Evolutionary conservation across 1,139 yeast genomes (phyloP).

Genomic region (Protomyces inouyei): DNA sequence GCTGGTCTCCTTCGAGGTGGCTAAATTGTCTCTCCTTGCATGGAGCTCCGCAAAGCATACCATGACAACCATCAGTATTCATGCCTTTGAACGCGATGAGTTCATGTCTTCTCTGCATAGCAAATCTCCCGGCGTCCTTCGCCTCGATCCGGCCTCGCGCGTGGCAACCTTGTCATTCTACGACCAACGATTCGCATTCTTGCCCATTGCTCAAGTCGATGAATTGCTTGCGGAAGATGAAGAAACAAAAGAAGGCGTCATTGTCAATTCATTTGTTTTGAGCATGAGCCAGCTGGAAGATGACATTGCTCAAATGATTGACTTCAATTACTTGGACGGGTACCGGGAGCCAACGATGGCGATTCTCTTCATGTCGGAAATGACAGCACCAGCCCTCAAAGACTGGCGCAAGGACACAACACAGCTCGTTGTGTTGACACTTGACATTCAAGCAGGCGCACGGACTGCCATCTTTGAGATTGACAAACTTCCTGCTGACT

Average conservation of each 20-base stretch:
- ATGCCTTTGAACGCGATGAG: constrained; percentile 73
- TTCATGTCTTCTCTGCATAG: constrained; percentile 45
- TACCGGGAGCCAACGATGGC: constrained; percentile 80
- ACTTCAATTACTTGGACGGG: constrained; percentile 62
- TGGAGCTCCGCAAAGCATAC: constrained; percentile 58
- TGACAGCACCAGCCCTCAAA: constrained; percentile 74
- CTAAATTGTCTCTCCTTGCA: constrained; percentile 68
- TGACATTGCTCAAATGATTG: constrained; percentile 58
- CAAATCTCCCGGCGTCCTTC: constrained; percentile 46
- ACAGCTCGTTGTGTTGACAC: constrained; percentile 51
- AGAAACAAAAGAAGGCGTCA: constrained; percentile 22
- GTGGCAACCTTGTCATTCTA: constrained; percentile 64
- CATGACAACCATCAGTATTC: constrained; percentile 71
- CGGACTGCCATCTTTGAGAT: constrained; percentile 65
- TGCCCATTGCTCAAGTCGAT: constrained; percentile 58
- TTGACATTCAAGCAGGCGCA: constrained; percentile 58
- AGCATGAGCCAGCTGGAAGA: constrained; percentile 56
- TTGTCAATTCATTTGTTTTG: constrained; percentile 50
- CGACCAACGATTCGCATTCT: constrained; percentile 60
- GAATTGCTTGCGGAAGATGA: constrained; percentile 31
- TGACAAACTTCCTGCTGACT: constrained; percentile 67
- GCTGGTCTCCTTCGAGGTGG: constrained; percentile 63
- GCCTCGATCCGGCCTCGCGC: constrained; percentile 58
- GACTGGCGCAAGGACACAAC: constrained; percentile 53
- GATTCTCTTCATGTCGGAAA: constrained; percentile 54